Evolutionary conservation across 257 asterid species (phyloP), one percentile per base, ranked within the genome.

Genomic region (Solanum chiquidenum): DNA sequence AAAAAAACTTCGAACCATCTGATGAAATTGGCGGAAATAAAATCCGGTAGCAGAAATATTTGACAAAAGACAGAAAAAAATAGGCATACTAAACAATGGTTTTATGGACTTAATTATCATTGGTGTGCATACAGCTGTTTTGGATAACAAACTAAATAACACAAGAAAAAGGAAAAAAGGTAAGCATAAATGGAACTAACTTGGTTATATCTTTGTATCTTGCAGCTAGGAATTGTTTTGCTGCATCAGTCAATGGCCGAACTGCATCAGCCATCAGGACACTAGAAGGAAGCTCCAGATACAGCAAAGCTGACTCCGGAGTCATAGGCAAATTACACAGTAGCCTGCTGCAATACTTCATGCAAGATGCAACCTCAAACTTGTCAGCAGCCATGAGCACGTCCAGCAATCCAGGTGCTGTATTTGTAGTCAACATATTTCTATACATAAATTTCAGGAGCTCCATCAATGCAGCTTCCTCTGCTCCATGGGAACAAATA

Each of bases 301-400:
- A 88, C 44, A 88, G 35, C 84, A 86, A 77, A 20, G 90, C 90
- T 4, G 90, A 88, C 40, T 88, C 90, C 14, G 86, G 88, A 86
- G 87, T 86, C 87, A 86, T 80, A 27, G 89, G 85, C 35, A 86
- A 76, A 84, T 86, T 83, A 23, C 89, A 83, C 16, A 89, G 55
- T 25, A 71, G 85, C 25, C 83, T 69, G 83, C 89, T 89, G 58
- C 89, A 89, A 35, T 89, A 83, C 69, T 80, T 87, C 91, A 89
- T 87, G 69, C 91, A 89, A 25, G 88, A 89, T 60, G 89, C 89
- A 40, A 89, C 89, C 79, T 89, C 89, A 83, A 87, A 89, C 83
- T 89, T 89, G 37, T 86, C 89, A 60, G 91, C 89, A 83, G 89
- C 89, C 91, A 89, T 87, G 49, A 89, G 87, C 49, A 89, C 88